Evolutionary conservation across 2,329 filamentous ascomycete genomes (phyloP).

Genomic region (Aspergillus vadensis): DNA sequence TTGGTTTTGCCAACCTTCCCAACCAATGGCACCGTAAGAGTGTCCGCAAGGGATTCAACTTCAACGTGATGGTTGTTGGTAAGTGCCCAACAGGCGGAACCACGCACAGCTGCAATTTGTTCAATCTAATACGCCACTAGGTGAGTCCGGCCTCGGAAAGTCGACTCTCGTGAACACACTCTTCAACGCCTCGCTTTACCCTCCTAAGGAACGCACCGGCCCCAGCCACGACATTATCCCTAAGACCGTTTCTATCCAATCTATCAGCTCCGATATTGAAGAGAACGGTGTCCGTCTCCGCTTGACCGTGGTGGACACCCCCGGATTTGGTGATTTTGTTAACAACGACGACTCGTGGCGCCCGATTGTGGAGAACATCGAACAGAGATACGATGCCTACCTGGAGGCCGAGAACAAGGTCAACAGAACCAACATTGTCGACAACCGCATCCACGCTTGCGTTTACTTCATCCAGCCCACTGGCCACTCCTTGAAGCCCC

Average conservation of each 20-base stretch:
- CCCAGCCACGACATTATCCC: slow-evolving; percentile 97
- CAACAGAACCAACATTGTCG: slow-evolving; percentile 99
- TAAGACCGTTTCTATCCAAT: slow-evolving; percentile 95
- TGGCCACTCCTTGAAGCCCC: slow-evolving; percentile 94
- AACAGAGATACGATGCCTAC: slow-evolving; percentile 98
- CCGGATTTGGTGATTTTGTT: slow-evolving; percentile 97
- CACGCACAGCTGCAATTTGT: neutral
- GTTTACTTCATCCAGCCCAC: slow-evolving; percentile 99
- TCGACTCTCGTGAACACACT: slow-evolving; percentile 98
- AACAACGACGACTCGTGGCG: slow-evolving; percentile 99
- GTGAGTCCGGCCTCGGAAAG: slow-evolving; percentile 98
- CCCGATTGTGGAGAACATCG: slow-evolving; percentile 98
- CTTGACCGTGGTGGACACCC: slow-evolving; percentile 94
- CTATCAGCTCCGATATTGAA: slow-evolving; percentile 94
- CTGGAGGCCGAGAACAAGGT: slow-evolving; percentile 99
- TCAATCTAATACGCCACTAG: slow-evolving; percentile 50
- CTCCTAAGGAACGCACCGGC: slow-evolving; percentile 96
- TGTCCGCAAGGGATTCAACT: slow-evolving; percentile 99
- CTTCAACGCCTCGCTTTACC: slow-evolving; percentile 99
- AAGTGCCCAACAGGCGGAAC: slow-evolving; percentile 47
- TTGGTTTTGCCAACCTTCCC: slow-evolving; percentile 96
- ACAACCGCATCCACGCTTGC: slow-evolving; percentile 98
- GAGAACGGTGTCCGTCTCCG: slow-evolving; percentile 97
- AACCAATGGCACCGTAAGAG: slow-evolving; percentile 99
- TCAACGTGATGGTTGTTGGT: slow-evolving; percentile 99